A percentile compares a stretch with the other conserved stretches of the same genome.
These are phyloP conservation scores for Trichoderma atroviride DNA, from an alignment of 2,329 filamentous ascomycete genomes.

Conservation along the genomic window DNA sequence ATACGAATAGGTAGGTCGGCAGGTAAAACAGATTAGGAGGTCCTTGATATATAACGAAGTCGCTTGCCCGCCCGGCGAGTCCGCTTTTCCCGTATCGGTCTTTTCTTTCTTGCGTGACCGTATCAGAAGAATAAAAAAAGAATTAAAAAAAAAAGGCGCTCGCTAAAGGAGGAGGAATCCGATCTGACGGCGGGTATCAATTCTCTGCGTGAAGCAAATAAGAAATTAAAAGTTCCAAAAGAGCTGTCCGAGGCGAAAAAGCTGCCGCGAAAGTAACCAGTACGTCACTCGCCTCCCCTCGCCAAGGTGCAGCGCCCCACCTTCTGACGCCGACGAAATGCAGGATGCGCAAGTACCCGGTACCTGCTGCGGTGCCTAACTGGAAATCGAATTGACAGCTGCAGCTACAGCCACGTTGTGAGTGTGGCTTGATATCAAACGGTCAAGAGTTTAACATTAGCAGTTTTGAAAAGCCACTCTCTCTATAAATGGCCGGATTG, in stretches of 20 bases:
- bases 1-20: neutral
- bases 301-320: neutral
- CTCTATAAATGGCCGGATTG: neutral
- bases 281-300: slow-evolving; percentile 14
- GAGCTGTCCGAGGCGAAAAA: neutral
- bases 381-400: no score
- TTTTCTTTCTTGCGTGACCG: neutral
- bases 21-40: neutral
- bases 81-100: neutral
- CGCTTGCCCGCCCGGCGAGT: neutral
- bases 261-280: neutral
- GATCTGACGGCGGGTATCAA: neutral
- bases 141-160: neutral
- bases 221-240: neutral
- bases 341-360: neutral
- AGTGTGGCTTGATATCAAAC: neutral
- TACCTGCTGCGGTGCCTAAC: neutral
- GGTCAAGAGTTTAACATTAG: neutral
- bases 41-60: neutral
- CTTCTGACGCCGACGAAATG: neutral
- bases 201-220: neutral
- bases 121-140: neutral
- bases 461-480: no score
- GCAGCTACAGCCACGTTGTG: neutral
- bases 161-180: neutral